Evolutionary conservation across 768 basidiomycete genomes (phyloP).

Genomic region (Auriculariales sp.): DNA sequence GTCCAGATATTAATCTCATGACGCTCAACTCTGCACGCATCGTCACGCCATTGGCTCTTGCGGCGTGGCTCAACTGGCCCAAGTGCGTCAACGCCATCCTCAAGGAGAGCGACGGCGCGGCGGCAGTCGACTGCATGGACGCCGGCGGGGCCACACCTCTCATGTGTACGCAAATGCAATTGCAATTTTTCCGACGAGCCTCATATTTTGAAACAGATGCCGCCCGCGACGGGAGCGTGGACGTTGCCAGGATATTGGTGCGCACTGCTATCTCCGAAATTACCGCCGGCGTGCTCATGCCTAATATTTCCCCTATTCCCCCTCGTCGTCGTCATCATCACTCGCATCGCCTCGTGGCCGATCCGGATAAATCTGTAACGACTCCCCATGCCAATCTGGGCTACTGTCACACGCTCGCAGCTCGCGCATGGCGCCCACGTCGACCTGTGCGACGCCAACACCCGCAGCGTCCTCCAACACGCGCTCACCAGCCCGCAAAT

Average conservation of each 20-base stretch:
- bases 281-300: too few relatives aligned
- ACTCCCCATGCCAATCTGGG: not conserved
- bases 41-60: constrained; percentile 64
- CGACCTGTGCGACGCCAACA: constrained; percentile 56
- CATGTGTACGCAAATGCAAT: constrained; percentile 49
- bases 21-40: constrained; percentile 69
- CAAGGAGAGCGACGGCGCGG: constrained; percentile 41
- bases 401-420: constrained; percentile 17
- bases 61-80: constrained; percentile 60
- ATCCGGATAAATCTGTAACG: not conserved
- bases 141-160: constrained; percentile 62
- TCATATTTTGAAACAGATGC: constrained; percentile 36
- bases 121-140: constrained; percentile 64
- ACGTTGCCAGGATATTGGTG: constrained; percentile 26
- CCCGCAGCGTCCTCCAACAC: constrained; percentile 59
- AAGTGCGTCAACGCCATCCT: constrained; percentile 48
- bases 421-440: constrained; percentile 58
- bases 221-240: constrained; percentile 52
- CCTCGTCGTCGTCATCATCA: too few relatives aligned
- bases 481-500: constrained; percentile 44
- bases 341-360: not conserved
- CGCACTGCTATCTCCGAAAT: too few relatives aligned
- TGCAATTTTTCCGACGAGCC: not conserved
- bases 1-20: constrained; percentile 46
- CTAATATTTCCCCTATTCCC: too few relatives aligned